Base-by-base conservation (phyloP, 768 basidiomycete genomes). In the Leccinum pellstonianum region DNA sequence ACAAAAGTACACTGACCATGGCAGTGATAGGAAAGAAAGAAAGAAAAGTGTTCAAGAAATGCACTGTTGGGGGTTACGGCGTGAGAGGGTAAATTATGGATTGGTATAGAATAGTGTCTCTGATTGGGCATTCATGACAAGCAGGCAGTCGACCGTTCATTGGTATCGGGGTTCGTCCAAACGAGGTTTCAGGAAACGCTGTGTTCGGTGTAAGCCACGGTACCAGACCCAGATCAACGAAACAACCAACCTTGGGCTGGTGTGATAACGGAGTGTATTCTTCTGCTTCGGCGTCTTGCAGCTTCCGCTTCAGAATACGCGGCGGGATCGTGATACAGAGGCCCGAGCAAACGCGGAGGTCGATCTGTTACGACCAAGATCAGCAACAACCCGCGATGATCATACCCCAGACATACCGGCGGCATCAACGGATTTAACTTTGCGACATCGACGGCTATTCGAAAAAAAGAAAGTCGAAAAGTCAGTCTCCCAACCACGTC, bases 241-340 rank as follows among this genome's bases (percentile, higher is more conserved):
- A 3, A 41, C 29, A 2, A 29, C 58, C 19, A 14, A 68, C 70
- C 62, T 72, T 73, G 56, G 64, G 68, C 9, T 62, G 61, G 7
- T 60, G 52, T 25, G 52, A 14, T 33, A 14, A 25, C 10, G 35
- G 7, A 3, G 11, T 10, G 12, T 5, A 11, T 1, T 15, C 57
- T 4, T 64, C 64, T 0, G 8, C 23, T 7, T 68, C 70, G 3
- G 41, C 3, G 19, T 66, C 70, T 15, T 68, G 60, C 14, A 64
- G 29, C 52, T 74, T 73, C 2, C 70, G 66, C 51, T 72, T 72
- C 48, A 52, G 29, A 38, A n/a, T 4, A 31, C 63, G 61, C 1
- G 63, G 57, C 4, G 67, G 73, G 25, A 71, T 47, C 25, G 62
- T 69, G 41, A 74, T 71, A 12, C 64, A 60, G 27, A 74, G 64